phyloP scores from a whole-genome alignment of 2,329 filamentous ascomycete species.

The Beauveria sp. region DNA sequence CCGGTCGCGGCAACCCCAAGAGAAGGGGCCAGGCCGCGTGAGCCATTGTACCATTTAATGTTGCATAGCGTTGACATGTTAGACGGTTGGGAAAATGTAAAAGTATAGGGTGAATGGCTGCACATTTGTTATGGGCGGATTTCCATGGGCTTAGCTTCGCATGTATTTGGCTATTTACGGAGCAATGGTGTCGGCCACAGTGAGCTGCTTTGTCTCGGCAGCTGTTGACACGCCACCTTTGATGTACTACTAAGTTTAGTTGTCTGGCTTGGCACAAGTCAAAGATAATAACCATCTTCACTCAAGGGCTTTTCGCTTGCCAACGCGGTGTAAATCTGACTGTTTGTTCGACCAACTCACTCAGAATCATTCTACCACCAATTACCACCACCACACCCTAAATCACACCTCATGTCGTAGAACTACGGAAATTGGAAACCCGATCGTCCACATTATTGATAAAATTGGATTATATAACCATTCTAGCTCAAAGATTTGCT shows the following conservation, averaged over 20 bases:
- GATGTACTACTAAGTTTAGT: constrained; percentile 6
- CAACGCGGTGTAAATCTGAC: no score
- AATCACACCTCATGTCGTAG: neutral
- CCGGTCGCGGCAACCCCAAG: constrained; percentile 48
- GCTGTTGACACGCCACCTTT: constrained; percentile 3
- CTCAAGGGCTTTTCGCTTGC: constrained; percentile 10
- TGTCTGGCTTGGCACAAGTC: neutral
- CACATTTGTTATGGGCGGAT: neutral
- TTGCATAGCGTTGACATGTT: constrained; percentile 1
- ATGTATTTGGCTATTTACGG: neutral
- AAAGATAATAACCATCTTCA: constrained; percentile 15
- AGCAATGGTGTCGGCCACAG: neutral
- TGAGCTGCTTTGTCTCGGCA: neutral
- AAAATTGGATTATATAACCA: constrained; percentile 37
- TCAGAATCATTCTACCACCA: neutral
- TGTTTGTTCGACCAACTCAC: no score
- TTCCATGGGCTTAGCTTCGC: constrained; percentile 1
- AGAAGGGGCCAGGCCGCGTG: constrained; percentile 30
- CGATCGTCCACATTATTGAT: constrained; percentile 17
- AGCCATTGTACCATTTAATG: neutral
- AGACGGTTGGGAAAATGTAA: constrained; percentile 10
- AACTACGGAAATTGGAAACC: neutral
- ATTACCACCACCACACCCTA: neutral
- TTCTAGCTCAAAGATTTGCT: constrained; percentile 25
- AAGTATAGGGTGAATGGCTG: neutral